Percentiles rank a stretch among this genome's conserved stretches.
These are phyloP conservation scores for Dactylonectria macrodidyma DNA, from an alignment of 2,329 filamentous ascomycete genomes.

Conservation along the genomic window DNA sequence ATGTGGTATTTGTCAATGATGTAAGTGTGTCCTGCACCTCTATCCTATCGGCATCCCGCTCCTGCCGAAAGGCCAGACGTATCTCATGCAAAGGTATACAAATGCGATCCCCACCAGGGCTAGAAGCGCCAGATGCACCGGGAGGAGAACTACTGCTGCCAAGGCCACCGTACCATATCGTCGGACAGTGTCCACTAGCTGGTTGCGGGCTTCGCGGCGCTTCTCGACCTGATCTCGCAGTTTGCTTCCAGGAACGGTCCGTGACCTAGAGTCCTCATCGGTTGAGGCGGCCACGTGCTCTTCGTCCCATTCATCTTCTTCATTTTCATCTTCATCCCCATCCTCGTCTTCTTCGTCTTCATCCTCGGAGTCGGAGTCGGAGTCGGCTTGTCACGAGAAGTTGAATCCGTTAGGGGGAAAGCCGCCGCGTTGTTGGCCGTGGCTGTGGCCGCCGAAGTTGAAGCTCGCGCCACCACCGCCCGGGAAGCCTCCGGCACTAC, in stretches of 20 bases:
- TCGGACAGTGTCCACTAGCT: conserved; percentile 59
- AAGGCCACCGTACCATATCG: conserved; percentile 59
- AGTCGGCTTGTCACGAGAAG: conserved; percentile 66
- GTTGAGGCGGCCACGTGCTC: conserved; percentile 40
- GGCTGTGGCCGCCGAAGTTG: conserved; percentile 63
- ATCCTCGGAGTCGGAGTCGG: conserved; percentile 47
- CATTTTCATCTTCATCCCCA: conserved; percentile 43
- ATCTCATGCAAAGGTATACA: conserved; percentile 59
- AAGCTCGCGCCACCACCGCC: conserved; percentile 69
- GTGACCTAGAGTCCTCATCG: conserved; percentile 40
- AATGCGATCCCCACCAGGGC: conserved; percentile 54
- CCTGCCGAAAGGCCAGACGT: conserved; percentile 43
- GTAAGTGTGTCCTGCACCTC: conserved; percentile 38
- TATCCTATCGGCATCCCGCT: conserved; percentile 44
- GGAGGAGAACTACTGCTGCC: conserved; percentile 64
- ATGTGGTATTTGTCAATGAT: conserved; percentile 43
- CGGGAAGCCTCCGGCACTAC: conserved; percentile 66
- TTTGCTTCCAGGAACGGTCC: conserved; percentile 42
- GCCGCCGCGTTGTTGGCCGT: conserved; percentile 55
- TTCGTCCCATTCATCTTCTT: conserved; percentile 45
- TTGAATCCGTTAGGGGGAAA: conserved; percentile 56
- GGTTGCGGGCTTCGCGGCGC: conserved; percentile 54
- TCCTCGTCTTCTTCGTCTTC: conserved; percentile 52
- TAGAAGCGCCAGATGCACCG: conserved; percentile 57
- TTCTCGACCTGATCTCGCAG: conserved; percentile 49